phyloP scores from a whole-genome alignment of 106 monocot genomes.

The Dendrobium officinale region DNA sequence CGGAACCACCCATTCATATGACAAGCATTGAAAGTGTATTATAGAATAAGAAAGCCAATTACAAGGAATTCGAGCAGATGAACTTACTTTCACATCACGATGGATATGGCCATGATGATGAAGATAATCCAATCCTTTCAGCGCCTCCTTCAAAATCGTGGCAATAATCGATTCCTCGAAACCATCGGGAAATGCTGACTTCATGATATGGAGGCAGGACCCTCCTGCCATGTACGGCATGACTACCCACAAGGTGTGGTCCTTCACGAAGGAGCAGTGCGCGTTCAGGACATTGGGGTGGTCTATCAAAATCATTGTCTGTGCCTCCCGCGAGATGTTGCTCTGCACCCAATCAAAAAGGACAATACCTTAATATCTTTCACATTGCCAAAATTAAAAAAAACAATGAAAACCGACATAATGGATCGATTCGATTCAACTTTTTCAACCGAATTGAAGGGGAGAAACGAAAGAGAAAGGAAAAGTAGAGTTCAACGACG shows the following conservation, averaged over 20 bases:
- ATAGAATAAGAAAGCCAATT: neutral
- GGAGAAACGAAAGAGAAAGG: neutral
- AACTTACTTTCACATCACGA: constrained; percentile 83
- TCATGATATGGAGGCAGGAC: constrained; percentile 87
- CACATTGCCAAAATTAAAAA: neutral
- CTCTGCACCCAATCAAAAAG: constrained; percentile 30
- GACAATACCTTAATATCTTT: neutral
- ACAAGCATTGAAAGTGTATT: neutral
- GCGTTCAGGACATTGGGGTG: constrained; percentile 88
- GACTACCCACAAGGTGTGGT: constrained; percentile 72
- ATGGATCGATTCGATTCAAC: neutral
- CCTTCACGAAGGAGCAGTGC: constrained; percentile 80
- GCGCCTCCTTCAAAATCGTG: constrained; percentile 60
- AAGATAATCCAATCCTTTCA: constrained; percentile 83
- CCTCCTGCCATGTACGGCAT: constrained; percentile 96
- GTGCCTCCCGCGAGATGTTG: constrained; percentile 75
- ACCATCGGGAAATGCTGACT: constrained; percentile 68
- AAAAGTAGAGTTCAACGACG: neutral
- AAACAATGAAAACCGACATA: constrained; percentile 2
- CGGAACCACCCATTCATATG: too few relatives aligned
- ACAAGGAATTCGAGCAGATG: neutral
- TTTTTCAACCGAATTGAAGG: neutral
- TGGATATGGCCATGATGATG: constrained; percentile 92
- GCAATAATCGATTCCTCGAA: constrained; percentile 80
- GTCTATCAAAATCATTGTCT: constrained; percentile 79